Conservation (phyloP, 495 filamentous ascomycete species). For the Glonium stellatum region DNA sequence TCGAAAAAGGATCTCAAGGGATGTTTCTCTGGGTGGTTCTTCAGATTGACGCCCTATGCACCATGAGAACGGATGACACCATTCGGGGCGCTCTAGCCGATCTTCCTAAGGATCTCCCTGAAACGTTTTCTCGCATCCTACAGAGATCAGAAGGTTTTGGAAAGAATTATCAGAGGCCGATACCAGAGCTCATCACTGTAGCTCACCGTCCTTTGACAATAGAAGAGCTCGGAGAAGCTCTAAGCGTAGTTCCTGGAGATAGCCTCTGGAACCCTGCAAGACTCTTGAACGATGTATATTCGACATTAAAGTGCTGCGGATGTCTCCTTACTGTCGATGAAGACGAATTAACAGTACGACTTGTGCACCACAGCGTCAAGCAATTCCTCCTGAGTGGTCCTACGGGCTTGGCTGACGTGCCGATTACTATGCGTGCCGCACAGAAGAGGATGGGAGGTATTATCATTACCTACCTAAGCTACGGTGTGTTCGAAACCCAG, state of each 20-base stretch:
- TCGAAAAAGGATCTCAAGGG: slow-evolving; percentile 33
- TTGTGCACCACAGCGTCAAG: slow-evolving; percentile 42
- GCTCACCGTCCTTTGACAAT: slow-evolving; percentile 36
- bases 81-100: slow-evolving; percentile 38
- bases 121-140: slow-evolving; percentile 40
- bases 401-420: slow-evolving; percentile 15
- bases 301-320: slow-evolving; percentile 37
- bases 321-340: slow-evolving; percentile 43
- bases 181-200: slow-evolving; percentile 34
- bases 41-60: slow-evolving; percentile 40
- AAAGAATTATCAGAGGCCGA: slow-evolving; percentile 14
- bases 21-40: slow-evolving; percentile 47
- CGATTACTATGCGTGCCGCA: slow-evolving; percentile 26
- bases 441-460: slow-evolving; percentile 33
- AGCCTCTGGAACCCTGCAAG: slow-evolving; percentile 33
- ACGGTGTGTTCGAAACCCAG: slow-evolving; percentile 38
- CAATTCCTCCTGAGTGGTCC: slow-evolving; percentile 37
- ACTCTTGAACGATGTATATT: slow-evolving; percentile 36
- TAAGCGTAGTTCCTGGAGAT: slow-evolving; percentile 38
- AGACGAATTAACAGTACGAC: slow-evolving; percentile 37
- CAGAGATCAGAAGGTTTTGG: slow-evolving; percentile 24
- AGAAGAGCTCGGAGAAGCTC: slow-evolving; percentile 41
- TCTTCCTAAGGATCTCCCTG: slow-evolving; percentile 39
- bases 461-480: slow-evolving; percentile 41
- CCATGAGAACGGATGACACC: slow-evolving; percentile 37